Evolutionary conservation across 23 red algal species (phyloP).

Genomic region (Chondrus crispus): DNA sequence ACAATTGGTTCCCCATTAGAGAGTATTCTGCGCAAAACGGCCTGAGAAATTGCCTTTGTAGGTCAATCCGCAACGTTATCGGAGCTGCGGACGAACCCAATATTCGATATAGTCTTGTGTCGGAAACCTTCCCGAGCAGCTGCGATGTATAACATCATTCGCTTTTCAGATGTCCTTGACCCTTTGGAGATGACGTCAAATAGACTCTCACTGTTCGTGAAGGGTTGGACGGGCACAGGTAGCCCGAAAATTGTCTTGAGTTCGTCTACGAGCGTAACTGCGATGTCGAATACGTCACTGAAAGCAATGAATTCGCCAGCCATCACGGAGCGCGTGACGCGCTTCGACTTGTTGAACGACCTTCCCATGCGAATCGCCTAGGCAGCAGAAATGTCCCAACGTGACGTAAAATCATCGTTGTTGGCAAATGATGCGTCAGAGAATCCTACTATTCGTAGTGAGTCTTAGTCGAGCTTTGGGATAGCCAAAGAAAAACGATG

Average conservation of each 20-base stretch:
- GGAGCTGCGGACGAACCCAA: background rate
- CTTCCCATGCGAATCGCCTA: too few relatives aligned
- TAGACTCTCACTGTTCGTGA: background rate
- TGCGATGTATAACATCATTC: background rate
- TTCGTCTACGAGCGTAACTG: background rate
- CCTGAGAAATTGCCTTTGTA: background rate
- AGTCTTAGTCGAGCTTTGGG: background rate
- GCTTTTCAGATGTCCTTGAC: background rate
- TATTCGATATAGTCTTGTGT: background rate
- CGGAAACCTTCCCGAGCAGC: background rate
- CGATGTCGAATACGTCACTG: background rate
- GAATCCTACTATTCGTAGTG: background rate
- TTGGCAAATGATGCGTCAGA: background rate
- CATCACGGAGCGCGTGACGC: constrained; percentile 1
- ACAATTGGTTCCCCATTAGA: background rate
- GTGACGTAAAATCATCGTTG: background rate
- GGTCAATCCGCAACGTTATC: background rate
- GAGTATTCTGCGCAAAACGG: background rate
- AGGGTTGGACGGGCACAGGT: background rate
- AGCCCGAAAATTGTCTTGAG: background rate
- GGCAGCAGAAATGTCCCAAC: too few relatives aligned
- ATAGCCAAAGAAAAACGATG: background rate
- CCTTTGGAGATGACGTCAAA: constrained; percentile 2
- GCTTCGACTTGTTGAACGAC: background rate
- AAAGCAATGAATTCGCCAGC: constrained; percentile 7